Conservation (phyloP, 1,139 yeast genomes). For the Suhomyces taliae region DNA sequence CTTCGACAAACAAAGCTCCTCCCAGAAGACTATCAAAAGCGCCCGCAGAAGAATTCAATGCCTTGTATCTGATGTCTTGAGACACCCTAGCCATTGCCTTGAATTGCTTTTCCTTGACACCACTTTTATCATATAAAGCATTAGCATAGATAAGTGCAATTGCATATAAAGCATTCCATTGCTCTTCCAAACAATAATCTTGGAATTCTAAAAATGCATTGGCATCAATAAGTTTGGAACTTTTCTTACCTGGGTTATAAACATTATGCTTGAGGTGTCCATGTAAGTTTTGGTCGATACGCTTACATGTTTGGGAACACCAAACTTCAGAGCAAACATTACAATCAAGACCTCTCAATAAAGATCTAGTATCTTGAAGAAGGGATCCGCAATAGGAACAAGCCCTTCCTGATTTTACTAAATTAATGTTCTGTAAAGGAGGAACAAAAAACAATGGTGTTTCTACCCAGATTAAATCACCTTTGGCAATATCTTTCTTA, state of each 20-base stretch:
- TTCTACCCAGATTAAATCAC: conserved; percentile 59
- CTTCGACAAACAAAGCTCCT: conserved; percentile 52
- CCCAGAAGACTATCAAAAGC: conserved; percentile 51
- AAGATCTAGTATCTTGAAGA: conserved; percentile 29
- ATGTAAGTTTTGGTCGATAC: conserved; percentile 53
- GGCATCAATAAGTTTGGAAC: conserved; percentile 37
- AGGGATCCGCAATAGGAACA: conserved; percentile 80
- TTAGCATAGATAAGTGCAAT: conserved; percentile 59
- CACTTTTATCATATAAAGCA: conserved; percentile 45
- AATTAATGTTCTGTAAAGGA: conserved; percentile 63
- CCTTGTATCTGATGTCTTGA: conserved; percentile 63
- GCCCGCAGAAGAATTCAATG: conserved; percentile 59
- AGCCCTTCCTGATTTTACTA: conserved; percentile 67
- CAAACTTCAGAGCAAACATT: conserved; percentile 66
- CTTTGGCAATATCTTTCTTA: conserved; percentile 44
- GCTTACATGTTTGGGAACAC: conserved; percentile 70
- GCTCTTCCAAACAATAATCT: conserved; percentile 60
- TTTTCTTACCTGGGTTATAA: conserved; percentile 26
- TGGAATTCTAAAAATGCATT: conserved; percentile 57
- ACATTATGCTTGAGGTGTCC: conserved; percentile 55
- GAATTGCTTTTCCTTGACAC: conserved; percentile 43
- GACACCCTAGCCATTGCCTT: conserved; percentile 68
- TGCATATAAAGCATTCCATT: conserved; percentile 71
- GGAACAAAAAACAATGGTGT: conserved; percentile 68
- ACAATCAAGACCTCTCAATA: conserved; percentile 64